A percentile compares a stretch with the other conserved stretches of the same genome.
These are phyloP conservation scores for Fomitopsis serialis DNA, from an alignment of 768 basidiomycete species.

Conservation along the genomic window DNA sequence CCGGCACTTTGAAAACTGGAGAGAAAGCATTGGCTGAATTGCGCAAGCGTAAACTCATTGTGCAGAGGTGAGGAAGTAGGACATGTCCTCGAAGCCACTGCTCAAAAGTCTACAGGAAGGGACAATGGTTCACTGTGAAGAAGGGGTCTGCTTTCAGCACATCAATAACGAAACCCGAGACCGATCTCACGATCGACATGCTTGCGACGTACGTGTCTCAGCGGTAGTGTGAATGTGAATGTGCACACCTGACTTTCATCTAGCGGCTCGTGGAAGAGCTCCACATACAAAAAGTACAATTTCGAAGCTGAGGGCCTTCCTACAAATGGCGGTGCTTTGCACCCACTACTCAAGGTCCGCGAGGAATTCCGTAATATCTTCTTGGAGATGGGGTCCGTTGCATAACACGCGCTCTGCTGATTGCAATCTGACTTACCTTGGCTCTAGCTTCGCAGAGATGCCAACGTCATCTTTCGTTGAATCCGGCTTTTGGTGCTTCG, in stretches of 20 bases:
- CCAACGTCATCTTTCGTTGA: constrained; percentile 94
- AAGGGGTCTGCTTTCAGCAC: constrained; percentile 89
- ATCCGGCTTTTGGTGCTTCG: constrained; percentile 99
- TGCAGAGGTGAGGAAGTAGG: constrained; percentile 56
- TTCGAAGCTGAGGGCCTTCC: constrained; percentile 94
- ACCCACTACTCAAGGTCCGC: constrained; percentile 94
- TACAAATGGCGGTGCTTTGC: constrained; percentile 86
- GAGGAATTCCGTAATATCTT: constrained; percentile 98
- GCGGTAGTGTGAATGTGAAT: neutral
- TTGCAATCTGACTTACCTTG: too few relatives aligned
- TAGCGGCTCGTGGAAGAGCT: constrained; percentile 94
- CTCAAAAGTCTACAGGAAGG: constrained; percentile 60
- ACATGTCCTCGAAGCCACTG: neutral
- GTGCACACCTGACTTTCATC: constrained; percentile 1
- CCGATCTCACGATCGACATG: constrained; percentile 96
- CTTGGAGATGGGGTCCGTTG: constrained; percentile 95
- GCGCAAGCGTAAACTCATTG: constrained; percentile 84
- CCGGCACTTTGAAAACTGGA: constrained; percentile 66
- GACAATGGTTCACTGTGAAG: constrained; percentile 86
- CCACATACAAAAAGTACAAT: constrained; percentile 97
- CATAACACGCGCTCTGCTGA: neutral
- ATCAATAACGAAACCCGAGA: constrained; percentile 88
- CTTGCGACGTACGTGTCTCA: constrained; percentile 71
- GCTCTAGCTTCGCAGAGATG: constrained; percentile 91
- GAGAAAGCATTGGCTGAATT: constrained; percentile 85